These are phyloP conservation scores for Dryadomyces quercivorus DNA, from an alignment of 2,329 filamentous ascomycete species.

Conservation along the genomic window DNA sequence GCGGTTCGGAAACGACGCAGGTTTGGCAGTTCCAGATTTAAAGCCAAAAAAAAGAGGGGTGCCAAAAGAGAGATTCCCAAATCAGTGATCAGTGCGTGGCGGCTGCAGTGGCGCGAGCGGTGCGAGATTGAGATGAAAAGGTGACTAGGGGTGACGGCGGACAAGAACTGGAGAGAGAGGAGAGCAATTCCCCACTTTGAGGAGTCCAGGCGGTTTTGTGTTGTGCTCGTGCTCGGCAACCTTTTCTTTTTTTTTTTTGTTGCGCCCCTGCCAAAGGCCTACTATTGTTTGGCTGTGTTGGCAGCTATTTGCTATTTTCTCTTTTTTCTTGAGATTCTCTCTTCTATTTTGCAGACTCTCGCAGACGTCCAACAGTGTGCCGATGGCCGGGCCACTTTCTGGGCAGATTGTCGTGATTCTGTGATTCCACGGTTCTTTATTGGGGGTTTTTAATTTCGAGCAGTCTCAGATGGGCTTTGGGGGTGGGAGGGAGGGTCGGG, in stretches of 20 bases:
- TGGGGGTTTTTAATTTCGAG: background rate
- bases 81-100: constrained; percentile 1
- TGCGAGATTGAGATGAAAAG: constrained; percentile 3
- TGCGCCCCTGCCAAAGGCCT: background rate
- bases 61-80: background rate
- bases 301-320: background rate
- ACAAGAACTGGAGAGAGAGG: background rate
- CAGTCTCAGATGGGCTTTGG: background rate
- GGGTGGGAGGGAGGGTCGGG: background rate
- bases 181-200: constrained; percentile 2
- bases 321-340: too few relatives aligned
- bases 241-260: too few relatives aligned
- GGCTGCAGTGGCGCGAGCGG: constrained; percentile 1
- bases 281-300: background rate
- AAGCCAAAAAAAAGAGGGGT: background rate
- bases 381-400: background rate
- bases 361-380: background rate
- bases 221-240: background rate
- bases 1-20: background rate
- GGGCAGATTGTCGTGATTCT: background rate
- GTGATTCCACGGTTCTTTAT: background rate
- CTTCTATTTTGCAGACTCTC: background rate
- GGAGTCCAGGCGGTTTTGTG: background rate
- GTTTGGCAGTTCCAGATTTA: background rate
- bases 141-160: background rate